Evolutionary conservation across 176 grass and related monocot species (phyloP).

Genomic region (Aechmea fasciata): DNA sequence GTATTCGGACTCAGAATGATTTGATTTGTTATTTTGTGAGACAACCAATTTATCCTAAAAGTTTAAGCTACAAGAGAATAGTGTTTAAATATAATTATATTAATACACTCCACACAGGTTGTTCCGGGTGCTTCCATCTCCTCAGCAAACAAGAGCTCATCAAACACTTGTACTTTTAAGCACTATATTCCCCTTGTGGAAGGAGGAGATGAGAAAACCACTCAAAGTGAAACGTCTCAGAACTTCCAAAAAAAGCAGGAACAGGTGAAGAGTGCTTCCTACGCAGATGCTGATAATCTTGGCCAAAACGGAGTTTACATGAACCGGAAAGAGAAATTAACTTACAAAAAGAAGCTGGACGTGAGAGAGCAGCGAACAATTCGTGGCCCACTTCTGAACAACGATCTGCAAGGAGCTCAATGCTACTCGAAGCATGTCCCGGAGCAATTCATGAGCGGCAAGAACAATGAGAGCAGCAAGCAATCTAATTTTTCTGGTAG

Average conservation of each 20-base stretch:
- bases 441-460: neutral
- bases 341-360: neutral
- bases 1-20: no score
- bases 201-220: neutral
- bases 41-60: no score
- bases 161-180: neutral
- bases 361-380: neutral
- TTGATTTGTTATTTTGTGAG: no score
- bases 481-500: neutral
- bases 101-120: neutral
- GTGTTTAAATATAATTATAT: no score
- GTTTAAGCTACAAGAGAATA: no score
- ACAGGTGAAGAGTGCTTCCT: neutral
- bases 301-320: neutral
- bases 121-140: neutral
- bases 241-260: neutral
- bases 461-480: neutral
- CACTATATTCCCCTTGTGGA: neutral
- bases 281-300: neutral
- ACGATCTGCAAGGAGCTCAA: neutral
- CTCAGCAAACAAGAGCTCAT: slow-evolving; percentile 11
- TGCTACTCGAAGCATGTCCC: neutral
- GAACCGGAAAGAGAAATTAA: neutral
- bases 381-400: neutral
- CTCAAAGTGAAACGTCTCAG: neutral